phyloP scores from a whole-genome alignment of 2,329 filamentous ascomycete genomes.

The Curvularia sp. region DNA sequence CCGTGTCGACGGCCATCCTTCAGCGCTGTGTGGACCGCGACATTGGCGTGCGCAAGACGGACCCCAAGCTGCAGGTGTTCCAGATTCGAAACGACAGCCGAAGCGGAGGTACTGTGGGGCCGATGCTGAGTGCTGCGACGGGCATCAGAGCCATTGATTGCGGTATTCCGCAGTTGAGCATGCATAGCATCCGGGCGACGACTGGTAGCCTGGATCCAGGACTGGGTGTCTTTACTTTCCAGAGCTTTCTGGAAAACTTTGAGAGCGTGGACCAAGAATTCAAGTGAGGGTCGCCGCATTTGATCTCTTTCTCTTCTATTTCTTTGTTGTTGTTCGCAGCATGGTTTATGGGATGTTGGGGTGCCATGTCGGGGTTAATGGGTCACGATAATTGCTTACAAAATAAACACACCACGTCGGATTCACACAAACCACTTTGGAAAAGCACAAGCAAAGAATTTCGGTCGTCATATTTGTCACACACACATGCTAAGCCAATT shows the following conservation, averaged over 20 bases:
- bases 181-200: slow-evolving; percentile 92
- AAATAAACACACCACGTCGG: neutral
- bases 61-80: slow-evolving; percentile 81
- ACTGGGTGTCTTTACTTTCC: slow-evolving; percentile 85
- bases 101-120: slow-evolving; percentile 93
- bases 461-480: slow-evolving; percentile 1
- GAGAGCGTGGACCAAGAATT: slow-evolving; percentile 87
- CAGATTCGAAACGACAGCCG: slow-evolving; percentile 93
- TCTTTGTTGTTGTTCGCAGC: neutral
- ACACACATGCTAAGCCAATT: slow-evolving; percentile 3
- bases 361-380: neutral
- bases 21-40: slow-evolving; percentile 72
- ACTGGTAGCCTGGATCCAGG: slow-evolving; percentile 87
- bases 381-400: neutral
- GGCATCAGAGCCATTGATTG: slow-evolving; percentile 86
- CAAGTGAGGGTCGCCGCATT: slow-evolving; percentile 40
- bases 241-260: slow-evolving; percentile 86
- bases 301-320: neutral
- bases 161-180: slow-evolving; percentile 88
- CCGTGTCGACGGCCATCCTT: slow-evolving; percentile 81
- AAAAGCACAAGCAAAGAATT: neutral
- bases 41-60: slow-evolving; percentile 54
- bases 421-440: neutral
- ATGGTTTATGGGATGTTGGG: neutral
- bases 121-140: slow-evolving; percentile 81